Evolutionary conservation across 1,139 yeast species (phyloP), one percentile per base, ranked within the genome.

Genomic region (Candida sojae): DNA sequence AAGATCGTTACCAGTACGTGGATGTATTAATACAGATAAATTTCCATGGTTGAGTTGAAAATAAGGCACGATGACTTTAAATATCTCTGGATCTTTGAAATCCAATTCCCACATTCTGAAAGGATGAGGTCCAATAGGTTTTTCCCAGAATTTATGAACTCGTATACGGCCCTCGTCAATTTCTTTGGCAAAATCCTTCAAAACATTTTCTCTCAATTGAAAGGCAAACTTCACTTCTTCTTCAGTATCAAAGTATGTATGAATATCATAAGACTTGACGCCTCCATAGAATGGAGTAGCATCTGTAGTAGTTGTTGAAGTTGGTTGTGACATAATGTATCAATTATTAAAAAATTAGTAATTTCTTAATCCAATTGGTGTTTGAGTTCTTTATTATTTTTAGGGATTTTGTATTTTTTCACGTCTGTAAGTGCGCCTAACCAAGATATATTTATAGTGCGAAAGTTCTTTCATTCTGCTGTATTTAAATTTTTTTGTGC

Each of bases 81-180:
- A 70, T 13, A 70, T 46, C 38, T 64, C 71, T 0, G 73, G 71
- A n/a, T 50, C 57, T 42, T 57, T 57, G 50, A 70, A 68, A 59
- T 73, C 78, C 43, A 73, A 56, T 54, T 73, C 79, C 68, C 71
- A 73, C 78, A 73, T 73, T 50, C 59, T 61, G 26, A 71, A 61
- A 0, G 85, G 82, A 54, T 82, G 86, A 0, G 86, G 86, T 0
- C 87, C 87, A 42, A 82, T 63, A 23, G 83, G 78, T 45, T 64
- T 63, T 43, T 78, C 79, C 73, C 80, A 77, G 43, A 79, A 65
- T 52, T 72, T 71, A 61, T 70, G 67, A 5, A 80, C 71, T 45
- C 82, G 55, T 26, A 80, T 64, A 31, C 65, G 63, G 2, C 80
- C 82, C 1, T 59, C 56, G 12, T 62, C 71, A 23, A 82, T 64